phyloP scores from a whole-genome alignment of 176 grass and related monocot genomes.

The Oryza nivara region DNA sequence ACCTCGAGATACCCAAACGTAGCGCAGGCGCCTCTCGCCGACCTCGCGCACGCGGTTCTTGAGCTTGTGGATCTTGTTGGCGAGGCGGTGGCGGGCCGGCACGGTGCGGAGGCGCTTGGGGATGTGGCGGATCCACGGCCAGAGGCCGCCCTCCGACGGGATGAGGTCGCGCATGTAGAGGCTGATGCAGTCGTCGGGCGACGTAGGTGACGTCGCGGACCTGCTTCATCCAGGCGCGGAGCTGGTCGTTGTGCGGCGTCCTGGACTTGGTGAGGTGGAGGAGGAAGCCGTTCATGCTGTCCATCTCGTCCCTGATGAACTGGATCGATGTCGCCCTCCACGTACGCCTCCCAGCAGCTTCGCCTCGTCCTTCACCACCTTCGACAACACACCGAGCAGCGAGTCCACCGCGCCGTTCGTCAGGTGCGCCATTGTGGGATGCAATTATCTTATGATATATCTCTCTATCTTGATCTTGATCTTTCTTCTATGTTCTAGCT shows the following conservation, averaged over 20 bases:
- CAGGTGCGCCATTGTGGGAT: neutral
- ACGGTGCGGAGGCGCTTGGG: rapidly evolving
- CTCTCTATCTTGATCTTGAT: too few relatives aligned
- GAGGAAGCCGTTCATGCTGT: slow-evolving; percentile 18
- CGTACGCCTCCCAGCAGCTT: neutral
- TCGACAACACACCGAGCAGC: neutral
- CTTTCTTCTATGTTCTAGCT: too few relatives aligned
- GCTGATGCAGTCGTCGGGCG: slow-evolving; percentile 37
- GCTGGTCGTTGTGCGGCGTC: slow-evolving; percentile 35
- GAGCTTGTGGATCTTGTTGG: neutral
- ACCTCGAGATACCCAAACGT: too few relatives aligned
- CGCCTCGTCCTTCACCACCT: neutral
- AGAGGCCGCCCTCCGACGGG: neutral
- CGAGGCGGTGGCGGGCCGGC: neutral
- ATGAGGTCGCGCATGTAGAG: neutral
- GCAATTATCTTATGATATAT: too few relatives aligned
- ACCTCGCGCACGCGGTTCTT: neutral
- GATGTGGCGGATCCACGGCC: neutral
- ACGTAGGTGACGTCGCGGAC: neutral
- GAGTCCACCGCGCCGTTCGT: neutral
- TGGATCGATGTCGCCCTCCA: neutral
- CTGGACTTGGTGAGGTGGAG: neutral
- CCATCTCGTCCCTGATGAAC: slow-evolving; percentile 28
- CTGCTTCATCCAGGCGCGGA: slow-evolving; percentile 53
- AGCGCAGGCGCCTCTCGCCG: neutral